A percentile compares a stretch with the other conserved stretches of the same genome.
These are phyloP conservation scores for Coleophoma crateriformis DNA, from an alignment of 2,329 filamentous ascomycete genomes.

Conservation along the genomic window DNA sequence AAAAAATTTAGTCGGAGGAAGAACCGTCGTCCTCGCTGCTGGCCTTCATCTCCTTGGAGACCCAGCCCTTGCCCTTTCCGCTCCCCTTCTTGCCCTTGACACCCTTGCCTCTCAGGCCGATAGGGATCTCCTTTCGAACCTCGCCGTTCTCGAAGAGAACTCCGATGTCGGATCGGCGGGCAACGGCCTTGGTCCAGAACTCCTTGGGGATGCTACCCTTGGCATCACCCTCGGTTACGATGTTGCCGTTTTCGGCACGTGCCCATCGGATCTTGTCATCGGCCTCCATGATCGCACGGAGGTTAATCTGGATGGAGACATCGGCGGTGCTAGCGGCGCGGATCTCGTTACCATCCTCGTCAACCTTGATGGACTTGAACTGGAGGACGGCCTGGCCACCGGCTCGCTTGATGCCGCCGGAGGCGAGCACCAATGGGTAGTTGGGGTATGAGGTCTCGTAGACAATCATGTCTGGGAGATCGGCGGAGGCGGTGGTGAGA, in stretches of 20 bases:
- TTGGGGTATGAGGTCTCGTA: conserved; percentile 40
- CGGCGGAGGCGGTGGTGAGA: conserved; percentile 26
- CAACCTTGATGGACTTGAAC: conserved; percentile 25
- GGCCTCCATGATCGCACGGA: conserved; percentile 28
- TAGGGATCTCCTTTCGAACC: conserved; percentile 36
- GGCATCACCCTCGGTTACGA: conserved; percentile 27
- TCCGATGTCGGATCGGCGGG: conserved; percentile 34
- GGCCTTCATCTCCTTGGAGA: conserved; percentile 22
- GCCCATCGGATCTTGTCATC: conserved; percentile 31
- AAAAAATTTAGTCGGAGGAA: conserved; percentile 14
- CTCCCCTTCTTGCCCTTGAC: conserved; percentile 29
- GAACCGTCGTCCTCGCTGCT: conserved; percentile 20
- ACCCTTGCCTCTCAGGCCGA: conserved; percentile 34
- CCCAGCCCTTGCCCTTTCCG: conserved; percentile 31
- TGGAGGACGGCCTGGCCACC: conserved; percentile 29
- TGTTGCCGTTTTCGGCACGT: conserved; percentile 28
- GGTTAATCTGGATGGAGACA: conserved; percentile 36
- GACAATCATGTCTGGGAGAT: conserved; percentile 35
- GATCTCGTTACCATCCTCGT: conserved; percentile 23
- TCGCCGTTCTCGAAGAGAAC: conserved; percentile 36
- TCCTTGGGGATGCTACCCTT: conserved; percentile 24
- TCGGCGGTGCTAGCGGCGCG: conserved; percentile 29
- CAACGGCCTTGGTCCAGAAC: conserved; percentile 37
- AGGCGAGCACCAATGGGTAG: conserved; percentile 36
- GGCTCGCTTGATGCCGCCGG: conserved; percentile 33